Evolutionary conservation across 1,139 yeast species (phyloP).

Genomic region (Suhomyces panamericanus): DNA sequence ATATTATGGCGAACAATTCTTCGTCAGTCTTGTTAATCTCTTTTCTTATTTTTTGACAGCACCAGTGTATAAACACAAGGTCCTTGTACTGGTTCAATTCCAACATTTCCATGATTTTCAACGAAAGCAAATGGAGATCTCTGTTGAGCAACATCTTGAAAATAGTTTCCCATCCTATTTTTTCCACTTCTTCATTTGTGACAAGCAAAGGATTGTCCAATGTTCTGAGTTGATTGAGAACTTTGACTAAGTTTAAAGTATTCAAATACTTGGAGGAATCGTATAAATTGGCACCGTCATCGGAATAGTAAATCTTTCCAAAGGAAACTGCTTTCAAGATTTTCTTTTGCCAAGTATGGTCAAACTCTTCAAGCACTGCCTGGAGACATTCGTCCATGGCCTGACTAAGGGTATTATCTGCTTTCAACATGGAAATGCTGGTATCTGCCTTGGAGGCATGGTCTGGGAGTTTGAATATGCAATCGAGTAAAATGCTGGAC

Average conservation of each 20-base stretch:
- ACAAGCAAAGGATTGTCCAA: slow-evolving; percentile 67
- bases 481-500: slow-evolving; percentile 78
- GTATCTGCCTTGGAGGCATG: slow-evolving; percentile 86
- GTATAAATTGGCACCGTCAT: slow-evolving; percentile 36
- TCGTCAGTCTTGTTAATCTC: slow-evolving; percentile 58
- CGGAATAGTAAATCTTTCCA: slow-evolving; percentile 66
- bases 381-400: slow-evolving; percentile 74
- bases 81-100: slow-evolving; percentile 49
- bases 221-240: slow-evolving; percentile 67
- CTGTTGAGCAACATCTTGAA: slow-evolving; percentile 61
- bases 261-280: slow-evolving; percentile 63
- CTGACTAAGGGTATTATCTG: slow-evolving; percentile 49
- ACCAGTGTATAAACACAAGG: slow-evolving; percentile 75
- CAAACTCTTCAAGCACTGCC: slow-evolving; percentile 79
- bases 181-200: slow-evolving; percentile 54
- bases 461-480: slow-evolving; percentile 67
- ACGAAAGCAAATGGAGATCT: slow-evolving; percentile 60
- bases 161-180: slow-evolving; percentile 54
- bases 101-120: slow-evolving; percentile 58
- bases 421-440: slow-evolving; percentile 57
- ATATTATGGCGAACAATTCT: slow-evolving; percentile 52
- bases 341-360: slow-evolving; percentile 75
- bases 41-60: slow-evolving; percentile 64
- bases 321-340: slow-evolving; percentile 79
- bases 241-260: slow-evolving; percentile 59